These are phyloP conservation scores for Colletotrichum phormii DNA, from an alignment of 2,329 filamentous ascomycete species.

Conservation along the genomic window DNA sequence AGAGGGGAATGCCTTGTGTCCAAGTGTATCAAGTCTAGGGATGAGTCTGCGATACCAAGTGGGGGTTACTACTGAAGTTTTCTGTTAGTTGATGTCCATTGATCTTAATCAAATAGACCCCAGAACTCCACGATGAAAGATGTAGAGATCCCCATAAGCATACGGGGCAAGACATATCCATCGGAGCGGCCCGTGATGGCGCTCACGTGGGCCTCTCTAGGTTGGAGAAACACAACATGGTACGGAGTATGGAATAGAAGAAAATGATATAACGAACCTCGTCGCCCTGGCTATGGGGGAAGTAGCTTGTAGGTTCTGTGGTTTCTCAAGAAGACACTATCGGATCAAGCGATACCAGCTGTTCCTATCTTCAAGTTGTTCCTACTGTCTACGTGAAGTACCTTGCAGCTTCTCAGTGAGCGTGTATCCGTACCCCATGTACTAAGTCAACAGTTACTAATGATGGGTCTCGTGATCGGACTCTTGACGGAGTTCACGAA, in stretches of 20 bases:
- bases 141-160: no score
- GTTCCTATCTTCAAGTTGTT: background rate
- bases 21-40: background rate
- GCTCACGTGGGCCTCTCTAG: background rate
- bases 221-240: no score
- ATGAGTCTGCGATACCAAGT: no score
- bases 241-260: background rate
- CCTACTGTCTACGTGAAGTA: background rate
- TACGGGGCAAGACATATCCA: background rate
- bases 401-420: no score
- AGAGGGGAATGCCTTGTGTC: background rate
- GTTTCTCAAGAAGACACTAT: background rate
- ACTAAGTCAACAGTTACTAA: background rate
- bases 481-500: background rate
- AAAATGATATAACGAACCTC: background rate
- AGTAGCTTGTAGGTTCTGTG: background rate
- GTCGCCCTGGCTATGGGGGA: background rate
- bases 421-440: no score
- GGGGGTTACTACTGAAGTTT: no score
- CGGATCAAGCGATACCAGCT: background rate
- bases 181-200: constrained; percentile 8
- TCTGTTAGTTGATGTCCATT: no score
- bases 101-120: no score
- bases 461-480: background rate
- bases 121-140: no score